Conservation (phyloP, 2,329 filamentous ascomycete genomes). For the Periconia macrospinosa region DNA sequence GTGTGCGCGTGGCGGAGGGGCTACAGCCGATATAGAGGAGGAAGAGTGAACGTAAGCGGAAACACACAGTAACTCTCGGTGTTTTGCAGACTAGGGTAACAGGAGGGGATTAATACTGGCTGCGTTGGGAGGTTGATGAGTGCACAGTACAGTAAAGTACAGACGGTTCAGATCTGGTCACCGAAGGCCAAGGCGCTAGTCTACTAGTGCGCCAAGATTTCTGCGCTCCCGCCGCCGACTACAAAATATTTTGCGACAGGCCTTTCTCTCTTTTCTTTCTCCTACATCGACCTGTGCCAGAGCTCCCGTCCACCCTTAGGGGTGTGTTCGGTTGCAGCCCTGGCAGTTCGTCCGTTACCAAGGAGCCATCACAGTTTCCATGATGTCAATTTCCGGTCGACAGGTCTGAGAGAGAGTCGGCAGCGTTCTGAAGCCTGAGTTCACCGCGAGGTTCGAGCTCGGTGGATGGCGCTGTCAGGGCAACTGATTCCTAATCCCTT, state of each 20-base stretch:
- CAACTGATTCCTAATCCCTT: constrained; percentile 62
- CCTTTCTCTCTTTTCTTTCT: constrained; percentile 27
- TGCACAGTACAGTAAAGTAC: background rate
- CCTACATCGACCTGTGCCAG: constrained; percentile 78
- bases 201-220: constrained; percentile 17
- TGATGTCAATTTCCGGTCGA: constrained; percentile 94
- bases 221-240: constrained; percentile 4
- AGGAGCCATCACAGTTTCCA: constrained; percentile 69
- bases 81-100: background rate
- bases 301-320: constrained; percentile 64
- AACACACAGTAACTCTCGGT: background rate
- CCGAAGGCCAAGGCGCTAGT: constrained; percentile 20
- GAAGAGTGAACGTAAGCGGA: background rate
- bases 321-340: constrained; percentile 74
- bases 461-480: constrained; percentile 37
- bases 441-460: constrained; percentile 42
- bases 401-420: constrained; percentile 84
- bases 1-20: background rate
- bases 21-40: background rate
- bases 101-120: background rate
- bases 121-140: background rate
- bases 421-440: constrained; percentile 56
- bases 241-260: constrained; percentile 32
- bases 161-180: background rate
- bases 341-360: constrained; percentile 77